Conservation (phyloP, 768 basidiomycete genomes). For the Suillus subalutaceus region DNA sequence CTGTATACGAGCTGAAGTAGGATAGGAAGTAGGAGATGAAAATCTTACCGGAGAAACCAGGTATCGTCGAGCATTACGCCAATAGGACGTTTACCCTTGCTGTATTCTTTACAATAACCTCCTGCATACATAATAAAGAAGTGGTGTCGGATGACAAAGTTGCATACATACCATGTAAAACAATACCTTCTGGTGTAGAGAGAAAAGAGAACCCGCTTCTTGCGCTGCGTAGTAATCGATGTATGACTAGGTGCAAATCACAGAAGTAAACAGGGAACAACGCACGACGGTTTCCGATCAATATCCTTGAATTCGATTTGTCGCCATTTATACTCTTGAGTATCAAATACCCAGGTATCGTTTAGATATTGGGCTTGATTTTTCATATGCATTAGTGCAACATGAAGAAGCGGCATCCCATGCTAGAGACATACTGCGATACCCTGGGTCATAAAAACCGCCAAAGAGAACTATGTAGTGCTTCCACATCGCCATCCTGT, state of each 20-base stretch:
- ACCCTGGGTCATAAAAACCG: slow-evolving; percentile 87
- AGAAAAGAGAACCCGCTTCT: slow-evolving; percentile 88
- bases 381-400: background rate
- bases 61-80: slow-evolving; percentile 91
- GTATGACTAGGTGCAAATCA: background rate
- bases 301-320: slow-evolving; percentile 74
- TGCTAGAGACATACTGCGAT: slow-evolving; percentile 57
- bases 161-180: slow-evolving; percentile 65
- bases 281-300: slow-evolving; percentile 74
- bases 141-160: background rate
- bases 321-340: slow-evolving; percentile 84
- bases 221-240: slow-evolving; percentile 43
- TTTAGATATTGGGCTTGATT: slow-evolving; percentile 73
- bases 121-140: slow-evolving; percentile 42
- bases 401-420: background rate
- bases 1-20: slow-evolving; percentile 19
- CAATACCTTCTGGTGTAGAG: slow-evolving; percentile 72
- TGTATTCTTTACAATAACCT: slow-evolving; percentile 90
- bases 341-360: slow-evolving; percentile 86
- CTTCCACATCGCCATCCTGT: slow-evolving; percentile 88
- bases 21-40: background rate
- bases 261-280: slow-evolving; percentile 7
- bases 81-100: slow-evolving; percentile 80
- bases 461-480: slow-evolving; percentile 86
- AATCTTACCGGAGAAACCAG: slow-evolving; percentile 75